These are phyloP conservation scores for Pezicula neosporulosa DNA, from an alignment of 2,329 filamentous ascomycete genomes.

Conservation along the genomic window DNA sequence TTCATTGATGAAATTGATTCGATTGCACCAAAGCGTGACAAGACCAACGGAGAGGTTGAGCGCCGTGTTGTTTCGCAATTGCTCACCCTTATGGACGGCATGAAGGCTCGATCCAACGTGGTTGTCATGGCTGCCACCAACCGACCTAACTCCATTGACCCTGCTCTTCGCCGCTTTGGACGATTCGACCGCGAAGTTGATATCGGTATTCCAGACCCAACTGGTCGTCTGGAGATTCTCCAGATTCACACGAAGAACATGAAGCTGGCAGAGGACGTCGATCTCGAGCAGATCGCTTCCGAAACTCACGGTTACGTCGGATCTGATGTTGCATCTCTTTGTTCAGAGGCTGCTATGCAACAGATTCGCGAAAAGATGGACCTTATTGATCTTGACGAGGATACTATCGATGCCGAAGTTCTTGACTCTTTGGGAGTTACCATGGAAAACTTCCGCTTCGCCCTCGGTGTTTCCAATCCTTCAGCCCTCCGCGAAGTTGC, in stretches of 20 bases:
- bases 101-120: constrained; percentile 98
- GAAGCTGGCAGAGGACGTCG: constrained; percentile 96
- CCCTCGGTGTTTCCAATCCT: constrained; percentile 96
- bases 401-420: constrained; percentile 98
- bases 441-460: constrained; percentile 99
- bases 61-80: constrained; percentile 97
- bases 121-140: constrained; percentile 99
- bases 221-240: constrained; percentile 96
- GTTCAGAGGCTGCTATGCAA: constrained; percentile 99
- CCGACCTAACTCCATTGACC: constrained; percentile 97
- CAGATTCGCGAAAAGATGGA: constrained; percentile 99
- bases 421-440: constrained; percentile 97
- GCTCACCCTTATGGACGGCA: constrained; percentile 96
- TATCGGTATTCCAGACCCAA: constrained; percentile 96
- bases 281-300: constrained; percentile 91
- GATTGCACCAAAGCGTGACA: constrained; percentile 98
- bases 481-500: constrained; percentile 98
- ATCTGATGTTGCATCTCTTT: constrained; percentile 96
- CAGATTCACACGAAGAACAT: constrained; percentile 99
- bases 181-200: constrained; percentile 99
- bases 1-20: constrained; percentile 99
- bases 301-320: constrained; percentile 99
- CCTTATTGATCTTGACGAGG: constrained; percentile 96
- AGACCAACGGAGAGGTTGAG: constrained; percentile 99
- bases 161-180: constrained; percentile 93